Percentiles rank a stretch among this genome's conserved stretches.
These are phyloP conservation scores for Auriculariales sp. DNA, from an alignment of 768 basidiomycete genomes.

Conservation along the genomic window DNA sequence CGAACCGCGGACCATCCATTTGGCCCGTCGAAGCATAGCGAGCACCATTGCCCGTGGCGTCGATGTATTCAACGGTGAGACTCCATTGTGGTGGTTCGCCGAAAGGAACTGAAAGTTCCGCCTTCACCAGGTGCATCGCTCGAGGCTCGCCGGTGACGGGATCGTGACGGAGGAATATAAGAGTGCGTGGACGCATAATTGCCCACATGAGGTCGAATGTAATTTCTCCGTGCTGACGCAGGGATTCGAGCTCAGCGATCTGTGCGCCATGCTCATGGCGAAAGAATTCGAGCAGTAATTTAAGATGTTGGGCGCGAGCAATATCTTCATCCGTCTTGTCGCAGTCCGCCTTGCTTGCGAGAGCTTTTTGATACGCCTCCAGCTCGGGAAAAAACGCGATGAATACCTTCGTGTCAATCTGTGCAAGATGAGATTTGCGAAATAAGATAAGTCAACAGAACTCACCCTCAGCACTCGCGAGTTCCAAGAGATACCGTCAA, in stretches of 20 bases:
- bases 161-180: constrained; percentile 34
- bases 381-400: constrained; percentile 38
- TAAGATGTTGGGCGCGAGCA: constrained; percentile 23
- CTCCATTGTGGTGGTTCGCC: neutral
- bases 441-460: neutral
- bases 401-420: constrained; percentile 44
- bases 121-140: constrained; percentile 18
- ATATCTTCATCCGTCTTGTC: constrained; percentile 27
- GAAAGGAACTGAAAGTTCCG: neutral
- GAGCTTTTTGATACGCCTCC: constrained; percentile 24
- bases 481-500: constrained; percentile 50
- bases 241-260: constrained; percentile 28
- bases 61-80: neutral
- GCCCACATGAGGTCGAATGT: constrained; percentile 40
- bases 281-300: constrained; percentile 35
- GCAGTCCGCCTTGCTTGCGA: constrained; percentile 19
- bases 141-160: constrained; percentile 38
- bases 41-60: neutral
- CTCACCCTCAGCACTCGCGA: constrained; percentile 38
- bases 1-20: neutral
- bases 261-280: constrained; percentile 34
- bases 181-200: constrained; percentile 39
- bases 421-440: neutral
- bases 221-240: constrained; percentile 41
- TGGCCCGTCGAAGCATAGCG: too few species aligned